Evolutionary conservation across 768 basidiomycete genomes (phyloP).

Genomic region (Tulasnella sp.): DNA sequence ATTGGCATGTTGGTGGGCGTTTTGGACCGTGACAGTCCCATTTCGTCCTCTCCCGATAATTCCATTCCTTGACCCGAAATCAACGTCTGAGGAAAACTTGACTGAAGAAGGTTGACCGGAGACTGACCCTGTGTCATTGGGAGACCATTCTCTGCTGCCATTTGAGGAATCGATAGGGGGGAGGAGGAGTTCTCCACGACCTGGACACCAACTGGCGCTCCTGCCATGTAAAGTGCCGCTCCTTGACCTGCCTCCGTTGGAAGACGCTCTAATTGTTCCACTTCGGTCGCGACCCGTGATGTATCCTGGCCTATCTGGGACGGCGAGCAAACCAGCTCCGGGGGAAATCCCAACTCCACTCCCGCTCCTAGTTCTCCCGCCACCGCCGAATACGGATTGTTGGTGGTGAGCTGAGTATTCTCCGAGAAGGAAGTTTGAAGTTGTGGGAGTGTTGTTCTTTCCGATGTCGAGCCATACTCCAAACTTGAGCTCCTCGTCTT

Average conservation of each 20-base stretch:
- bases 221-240: constrained; percentile 13
- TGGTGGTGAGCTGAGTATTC: constrained; percentile 1
- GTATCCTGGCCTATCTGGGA: too few relatives aligned
- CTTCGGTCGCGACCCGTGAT: background rate
- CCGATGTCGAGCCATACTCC: constrained; percentile 14
- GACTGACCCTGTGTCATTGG: too few relatives aligned
- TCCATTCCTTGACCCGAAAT: too few relatives aligned
- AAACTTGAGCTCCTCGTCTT: constrained; percentile 4
- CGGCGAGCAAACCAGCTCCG: too few relatives aligned
- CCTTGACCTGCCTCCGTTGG: constrained; percentile 2
- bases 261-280: background rate
- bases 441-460: constrained; percentile 13
- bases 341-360: too few relatives aligned
- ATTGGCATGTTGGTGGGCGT: constrained; percentile 1
- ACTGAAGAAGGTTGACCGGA: too few relatives aligned
- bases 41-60: constrained; percentile 11
- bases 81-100: too few relatives aligned
- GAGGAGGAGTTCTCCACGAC: background rate
- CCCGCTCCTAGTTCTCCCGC: background rate
- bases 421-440: constrained; percentile 13
- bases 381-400: background rate
- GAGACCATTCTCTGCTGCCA: too few relatives aligned
- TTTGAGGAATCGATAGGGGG: background rate
- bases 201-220: constrained; percentile 12
- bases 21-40: constrained; percentile 12